Conservation (phyloP, 768 basidiomycete genomes). For the Trametes punicea region DNA sequence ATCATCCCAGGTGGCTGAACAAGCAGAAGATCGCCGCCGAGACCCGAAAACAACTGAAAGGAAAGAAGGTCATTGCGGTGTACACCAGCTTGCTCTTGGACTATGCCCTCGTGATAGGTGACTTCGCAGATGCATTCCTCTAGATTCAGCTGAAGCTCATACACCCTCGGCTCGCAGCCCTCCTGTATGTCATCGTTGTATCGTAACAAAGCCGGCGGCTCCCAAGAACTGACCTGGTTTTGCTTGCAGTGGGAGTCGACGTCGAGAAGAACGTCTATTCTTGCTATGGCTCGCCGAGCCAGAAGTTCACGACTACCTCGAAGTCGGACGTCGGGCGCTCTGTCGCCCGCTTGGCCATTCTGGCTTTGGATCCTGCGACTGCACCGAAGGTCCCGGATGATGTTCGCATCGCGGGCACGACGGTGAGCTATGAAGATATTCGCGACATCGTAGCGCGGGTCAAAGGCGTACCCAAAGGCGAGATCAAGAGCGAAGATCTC, state of each 20-base stretch:
- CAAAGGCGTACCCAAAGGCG: constrained; percentile 10
- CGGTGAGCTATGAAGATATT: constrained; percentile 13
- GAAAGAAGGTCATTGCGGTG: constrained; percentile 17
- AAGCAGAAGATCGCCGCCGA: constrained; percentile 9
- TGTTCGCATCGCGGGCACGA: constrained; percentile 21
- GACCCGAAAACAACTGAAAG: not conserved
- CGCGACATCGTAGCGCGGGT: constrained; percentile 11
- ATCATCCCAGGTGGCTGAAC: constrained; percentile 6
- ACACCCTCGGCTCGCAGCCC: not conserved
- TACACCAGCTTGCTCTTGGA: constrained; percentile 16
- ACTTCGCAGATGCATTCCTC: not conserved
- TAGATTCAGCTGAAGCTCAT: not conserved
- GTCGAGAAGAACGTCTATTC: constrained; percentile 18
- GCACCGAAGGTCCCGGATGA: constrained; percentile 20
- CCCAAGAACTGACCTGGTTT: not conserved
- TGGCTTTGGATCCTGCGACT: constrained; percentile 14
- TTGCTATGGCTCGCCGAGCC: constrained; percentile 17
- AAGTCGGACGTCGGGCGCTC: constrained; percentile 22
- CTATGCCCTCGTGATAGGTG: not conserved
- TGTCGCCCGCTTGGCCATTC: constrained; percentile 19
- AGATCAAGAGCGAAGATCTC: constrained; percentile 17
- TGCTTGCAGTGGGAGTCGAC: constrained; percentile 24
- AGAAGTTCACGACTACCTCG: constrained; percentile 14
- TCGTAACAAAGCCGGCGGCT: not conserved
- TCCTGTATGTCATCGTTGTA: not conserved